These are phyloP conservation scores for Evernia prunastri DNA, from an alignment of 495 filamentous ascomycete genomes.

Conservation along the genomic window DNA sequence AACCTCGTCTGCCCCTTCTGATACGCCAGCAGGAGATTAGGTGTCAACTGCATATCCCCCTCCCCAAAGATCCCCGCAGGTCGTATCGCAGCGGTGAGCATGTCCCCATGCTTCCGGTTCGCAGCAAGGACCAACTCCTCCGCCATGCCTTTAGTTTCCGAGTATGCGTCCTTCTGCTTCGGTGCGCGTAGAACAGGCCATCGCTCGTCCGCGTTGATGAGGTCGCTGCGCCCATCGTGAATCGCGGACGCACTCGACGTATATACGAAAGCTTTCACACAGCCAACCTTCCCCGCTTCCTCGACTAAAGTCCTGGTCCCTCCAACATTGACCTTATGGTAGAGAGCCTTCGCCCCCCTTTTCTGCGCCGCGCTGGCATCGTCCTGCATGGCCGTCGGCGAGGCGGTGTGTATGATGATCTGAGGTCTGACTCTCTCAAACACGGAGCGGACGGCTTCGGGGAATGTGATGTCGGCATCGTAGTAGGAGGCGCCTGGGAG, in stretches of 20 bases:
- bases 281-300: conserved; percentile 60
- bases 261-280: conserved; percentile 88
- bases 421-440: conserved; percentile 70
- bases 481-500: conserved; percentile 69
- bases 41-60: conserved; percentile 64
- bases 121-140: conserved; percentile 78
- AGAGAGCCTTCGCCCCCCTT: conserved; percentile 35
- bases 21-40: conserved; percentile 58
- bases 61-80: conserved; percentile 89
- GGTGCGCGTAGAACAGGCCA: conserved; percentile 70
- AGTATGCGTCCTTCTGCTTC: conserved; percentile 81
- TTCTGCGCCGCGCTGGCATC: conserved; percentile 43
- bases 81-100: conserved; percentile 74
- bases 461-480: conserved; percentile 80
- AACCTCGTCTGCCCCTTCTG: conserved; percentile 61
- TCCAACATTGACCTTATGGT: conserved; percentile 85
- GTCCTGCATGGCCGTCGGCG: conserved; percentile 53
- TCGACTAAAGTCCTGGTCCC: conserved; percentile 76
- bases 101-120: conserved; percentile 62
- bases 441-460: conserved; percentile 53
- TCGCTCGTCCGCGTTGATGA: conserved; percentile 85
- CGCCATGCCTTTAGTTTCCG: conserved; percentile 81
- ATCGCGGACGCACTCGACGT: conserved; percentile 87
- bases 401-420: conserved; percentile 93
- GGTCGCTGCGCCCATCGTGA: conserved; percentile 69